Percentiles rank a stretch among this genome's conserved stretches.
phyloP scores from a whole-genome alignment of 129 eudicot genomes.

The Artemisia argyi region DNA sequence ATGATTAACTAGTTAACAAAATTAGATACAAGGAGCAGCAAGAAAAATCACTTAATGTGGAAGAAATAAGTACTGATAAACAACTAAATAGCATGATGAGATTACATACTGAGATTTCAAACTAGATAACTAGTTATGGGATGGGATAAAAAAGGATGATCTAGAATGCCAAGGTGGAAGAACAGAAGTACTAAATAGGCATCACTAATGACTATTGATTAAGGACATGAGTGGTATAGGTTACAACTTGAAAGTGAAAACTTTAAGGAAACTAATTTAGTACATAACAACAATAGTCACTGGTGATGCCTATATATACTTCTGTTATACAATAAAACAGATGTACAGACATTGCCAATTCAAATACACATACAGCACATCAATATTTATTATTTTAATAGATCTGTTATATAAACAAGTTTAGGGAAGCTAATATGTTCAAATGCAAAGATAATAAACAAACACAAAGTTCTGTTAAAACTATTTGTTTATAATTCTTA shows the following conservation, averaged over 20 bases:
- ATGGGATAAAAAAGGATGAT: not conserved
- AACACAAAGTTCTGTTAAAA: not conserved
- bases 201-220: not conserved
- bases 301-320: no score
- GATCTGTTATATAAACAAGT: not conserved
- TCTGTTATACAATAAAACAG: not conserved
- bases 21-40: not conserved
- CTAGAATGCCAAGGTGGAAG: not conserved
- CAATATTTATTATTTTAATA: no score
- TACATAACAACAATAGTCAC: no score
- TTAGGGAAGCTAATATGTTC: not conserved
- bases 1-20: slow-evolving; percentile 21
- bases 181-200: not conserved
- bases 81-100: not conserved
- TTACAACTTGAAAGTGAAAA: not conserved
- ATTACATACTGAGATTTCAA: not conserved
- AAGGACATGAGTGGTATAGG: not conserved
- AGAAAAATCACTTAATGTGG: not conserved
- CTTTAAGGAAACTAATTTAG: not conserved
- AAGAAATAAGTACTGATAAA: not conserved
- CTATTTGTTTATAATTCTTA: slow-evolving; percentile 20
- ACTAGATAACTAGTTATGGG: not conserved
- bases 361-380: not conserved
- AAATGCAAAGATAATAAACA: not conserved
- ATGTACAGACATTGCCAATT: not conserved